Evolutionary conservation across 768 basidiomycete species (phyloP).

Genomic region (Lentinula guzmanii): DNA sequence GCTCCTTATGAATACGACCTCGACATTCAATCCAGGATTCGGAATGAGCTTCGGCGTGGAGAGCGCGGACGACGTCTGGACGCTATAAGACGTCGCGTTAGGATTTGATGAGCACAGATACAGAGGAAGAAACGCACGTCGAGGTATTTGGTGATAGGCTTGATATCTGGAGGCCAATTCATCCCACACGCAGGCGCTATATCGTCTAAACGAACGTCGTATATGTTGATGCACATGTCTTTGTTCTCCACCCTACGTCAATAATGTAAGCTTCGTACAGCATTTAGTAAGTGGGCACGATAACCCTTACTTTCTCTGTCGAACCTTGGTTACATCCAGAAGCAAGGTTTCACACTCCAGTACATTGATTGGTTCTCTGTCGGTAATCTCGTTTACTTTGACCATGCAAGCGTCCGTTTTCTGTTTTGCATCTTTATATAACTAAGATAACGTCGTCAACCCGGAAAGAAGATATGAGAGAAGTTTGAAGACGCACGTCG

Average conservation of each 20-base stretch:
- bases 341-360: conserved; percentile 57
- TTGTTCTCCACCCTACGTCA: conserved; percentile 54
- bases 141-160: conserved; percentile 69
- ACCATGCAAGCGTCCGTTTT: conserved; percentile 55
- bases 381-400: conserved; percentile 36
- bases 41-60: conserved; percentile 76
- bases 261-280: neutral
- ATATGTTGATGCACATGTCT: conserved; percentile 85
- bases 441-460: conserved; percentile 25
- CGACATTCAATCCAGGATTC: conserved; percentile 89
- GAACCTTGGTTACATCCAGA: conserved; percentile 33
- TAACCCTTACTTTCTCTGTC: conserved; percentile 28
- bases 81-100: conserved; percentile 40
- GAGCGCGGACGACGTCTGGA: conserved; percentile 68
- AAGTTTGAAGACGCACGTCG: conserved; percentile 36
- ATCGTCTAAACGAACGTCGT: conserved; percentile 91
- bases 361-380: conserved; percentile 48
- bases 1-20: conserved; percentile 53
- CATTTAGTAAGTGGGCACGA: neutral
- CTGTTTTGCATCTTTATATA: conserved; percentile 54
- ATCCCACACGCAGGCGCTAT: conserved; percentile 84
- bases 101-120: neutral
- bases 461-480: neutral
- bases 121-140: conserved; percentile 47
- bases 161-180: conserved; percentile 94